Conservation (phyloP, 1,284 basidiomycete species). For the Phellopilus nigrolimitatus region DNA sequence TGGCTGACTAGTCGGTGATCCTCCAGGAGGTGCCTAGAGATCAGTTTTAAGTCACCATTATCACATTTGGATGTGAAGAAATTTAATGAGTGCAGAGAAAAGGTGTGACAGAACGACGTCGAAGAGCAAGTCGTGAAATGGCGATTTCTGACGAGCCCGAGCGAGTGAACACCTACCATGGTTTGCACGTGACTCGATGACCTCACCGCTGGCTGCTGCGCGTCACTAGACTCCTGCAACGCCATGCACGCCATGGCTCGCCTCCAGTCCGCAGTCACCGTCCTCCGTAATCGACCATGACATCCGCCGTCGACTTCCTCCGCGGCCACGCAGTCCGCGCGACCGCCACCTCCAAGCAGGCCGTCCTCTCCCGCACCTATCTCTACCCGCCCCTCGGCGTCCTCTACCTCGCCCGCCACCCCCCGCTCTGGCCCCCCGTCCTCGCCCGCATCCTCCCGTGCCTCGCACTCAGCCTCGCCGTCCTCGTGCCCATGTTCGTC, state of each 20-base stretch:
- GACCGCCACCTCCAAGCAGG: slow-evolving; percentile 11
- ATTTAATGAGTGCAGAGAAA: no score
- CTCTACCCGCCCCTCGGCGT: slow-evolving; percentile 22
- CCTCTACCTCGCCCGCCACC: slow-evolving; percentile 20
- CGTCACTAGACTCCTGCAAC: neutral
- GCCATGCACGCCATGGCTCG: neutral
- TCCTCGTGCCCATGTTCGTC: slow-evolving; percentile 35
- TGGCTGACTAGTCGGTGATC: no score
- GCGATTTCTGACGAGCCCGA: neutral
- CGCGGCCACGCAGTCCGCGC: slow-evolving; percentile 10
- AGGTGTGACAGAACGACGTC: no score
- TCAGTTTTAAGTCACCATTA: no score
- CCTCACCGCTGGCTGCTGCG: neutral
- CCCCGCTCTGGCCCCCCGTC: slow-evolving; percentile 21
- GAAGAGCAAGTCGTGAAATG: no score
- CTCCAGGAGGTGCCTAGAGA: no score
- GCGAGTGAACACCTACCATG: slow-evolving; percentile 1
- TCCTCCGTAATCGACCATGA: neutral
- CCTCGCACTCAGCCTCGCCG: slow-evolving; percentile 19
- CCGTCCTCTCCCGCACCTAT: slow-evolving; percentile 18
- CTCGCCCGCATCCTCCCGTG: slow-evolving; percentile 20
- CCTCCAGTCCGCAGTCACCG: no score
- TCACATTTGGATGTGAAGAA: no score
- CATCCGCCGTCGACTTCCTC: slow-evolving; percentile 11
- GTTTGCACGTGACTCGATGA: neutral